Evolutionary conservation across 2,329 filamentous ascomycete genomes (phyloP).

Genomic region (Mollisiaceae sp.): DNA sequence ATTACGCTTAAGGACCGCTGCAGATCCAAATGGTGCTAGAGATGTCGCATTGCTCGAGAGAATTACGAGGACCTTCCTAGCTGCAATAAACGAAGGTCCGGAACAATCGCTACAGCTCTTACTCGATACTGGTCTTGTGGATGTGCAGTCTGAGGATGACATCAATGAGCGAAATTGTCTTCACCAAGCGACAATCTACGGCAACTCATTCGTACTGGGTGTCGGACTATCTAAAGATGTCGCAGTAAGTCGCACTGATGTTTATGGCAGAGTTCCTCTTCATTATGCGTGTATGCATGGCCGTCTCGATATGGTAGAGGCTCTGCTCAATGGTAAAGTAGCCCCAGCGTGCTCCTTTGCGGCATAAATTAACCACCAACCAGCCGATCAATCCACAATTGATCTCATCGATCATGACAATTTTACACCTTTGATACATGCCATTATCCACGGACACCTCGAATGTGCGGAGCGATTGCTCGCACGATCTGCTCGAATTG

Average conservation of each 20-base stretch:
- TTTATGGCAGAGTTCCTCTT: slow-evolving; percentile 90
- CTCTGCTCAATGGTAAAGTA: slow-evolving; percentile 65
- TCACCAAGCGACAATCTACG: slow-evolving; percentile 95
- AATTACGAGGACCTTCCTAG: slow-evolving; percentile 87
- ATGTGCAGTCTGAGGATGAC: slow-evolving; percentile 93
- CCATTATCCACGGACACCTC: slow-evolving; percentile 86
- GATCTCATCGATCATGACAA: slow-evolving; percentile 94
- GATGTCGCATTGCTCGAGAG: slow-evolving; percentile 69
- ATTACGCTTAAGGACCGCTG: slow-evolving; percentile 65
- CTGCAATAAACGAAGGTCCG: slow-evolving; percentile 85
- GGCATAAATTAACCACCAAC: slow-evolving; percentile 23
- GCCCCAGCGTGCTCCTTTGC: slow-evolving; percentile 24
- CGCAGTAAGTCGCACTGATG: slow-evolving; percentile 80
- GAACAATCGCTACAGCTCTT: slow-evolving; percentile 76
- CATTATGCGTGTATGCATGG: slow-evolving; percentile 98
- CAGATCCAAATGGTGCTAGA: slow-evolving; percentile 61
- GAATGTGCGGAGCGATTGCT: slow-evolving; percentile 82
- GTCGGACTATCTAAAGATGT: slow-evolving; percentile 78
- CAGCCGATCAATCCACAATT: slow-evolving; percentile 74
- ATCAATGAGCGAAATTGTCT: slow-evolving; percentile 97
- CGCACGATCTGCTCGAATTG: slow-evolving; percentile 78
- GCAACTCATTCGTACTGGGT: slow-evolving; percentile 77
- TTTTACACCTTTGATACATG: slow-evolving; percentile 93
- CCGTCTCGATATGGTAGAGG: slow-evolving; percentile 79
- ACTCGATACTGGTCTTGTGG: slow-evolving; percentile 79